phyloP scores from a whole-genome alignment of 225 moss, liverwort and hornwort species.

The Anthoceros angustus region DNA sequence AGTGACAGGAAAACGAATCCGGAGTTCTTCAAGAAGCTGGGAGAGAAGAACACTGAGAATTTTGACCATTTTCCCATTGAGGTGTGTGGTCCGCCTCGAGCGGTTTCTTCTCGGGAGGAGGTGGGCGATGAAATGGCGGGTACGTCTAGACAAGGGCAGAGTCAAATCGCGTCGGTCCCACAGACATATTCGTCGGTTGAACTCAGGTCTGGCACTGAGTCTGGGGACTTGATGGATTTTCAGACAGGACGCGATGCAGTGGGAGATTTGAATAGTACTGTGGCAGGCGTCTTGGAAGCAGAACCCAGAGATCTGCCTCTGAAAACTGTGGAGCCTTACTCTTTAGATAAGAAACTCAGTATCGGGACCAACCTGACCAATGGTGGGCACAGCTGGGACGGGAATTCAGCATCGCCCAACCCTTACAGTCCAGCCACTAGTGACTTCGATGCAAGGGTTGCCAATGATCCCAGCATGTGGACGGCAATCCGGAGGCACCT shows the following conservation, averaged over 20 bases:
- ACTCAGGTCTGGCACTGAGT: background rate
- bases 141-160: background rate
- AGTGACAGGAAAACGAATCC: slow-evolving; percentile 52
- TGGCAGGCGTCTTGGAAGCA: no score
- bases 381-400: background rate
- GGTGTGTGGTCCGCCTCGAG: slow-evolving; percentile 21
- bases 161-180: background rate
- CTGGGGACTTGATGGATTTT: background rate
- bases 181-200: background rate
- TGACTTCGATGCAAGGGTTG: slow-evolving; percentile 22
- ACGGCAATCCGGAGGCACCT: slow-evolving; percentile 30
- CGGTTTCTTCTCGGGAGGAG: slow-evolving; percentile 12
- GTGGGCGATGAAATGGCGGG: slow-evolving; percentile 6
- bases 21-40: slow-evolving; percentile 55
- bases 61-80: slow-evolving; percentile 56
- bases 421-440: slow-evolving; percentile 16
- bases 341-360: background rate
- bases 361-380: background rate
- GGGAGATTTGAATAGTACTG: background rate
- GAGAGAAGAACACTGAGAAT: slow-evolving; percentile 17
- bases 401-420: background rate
- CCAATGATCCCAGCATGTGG: slow-evolving; percentile 19
- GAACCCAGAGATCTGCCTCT: no score
- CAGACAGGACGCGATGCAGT: background rate
- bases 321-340: background rate